A percentile compares a stretch with the other conserved stretches of the same genome.
phyloP scores from a whole-genome alignment of 2,329 filamentous ascomycete genomes.

The Elsinoe australis region DNA sequence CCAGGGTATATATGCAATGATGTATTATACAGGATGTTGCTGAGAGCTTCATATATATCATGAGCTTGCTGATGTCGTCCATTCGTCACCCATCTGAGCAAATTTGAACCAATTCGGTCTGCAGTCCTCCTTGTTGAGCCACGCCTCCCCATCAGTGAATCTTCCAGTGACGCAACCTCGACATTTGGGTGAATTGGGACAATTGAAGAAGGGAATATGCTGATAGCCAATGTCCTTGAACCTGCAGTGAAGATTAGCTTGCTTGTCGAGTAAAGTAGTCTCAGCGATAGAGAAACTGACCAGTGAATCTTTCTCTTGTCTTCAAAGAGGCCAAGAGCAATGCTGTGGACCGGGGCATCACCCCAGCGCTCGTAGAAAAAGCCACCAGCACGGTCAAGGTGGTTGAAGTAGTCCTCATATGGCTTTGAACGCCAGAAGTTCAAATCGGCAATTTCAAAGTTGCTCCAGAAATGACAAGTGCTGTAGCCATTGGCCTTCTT shows the following conservation, averaged over 20 bases:
- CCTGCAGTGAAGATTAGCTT: constrained; percentile 45
- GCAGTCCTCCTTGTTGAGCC: constrained; percentile 84
- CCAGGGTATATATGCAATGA: constrained; percentile 15
- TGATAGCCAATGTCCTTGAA: constrained; percentile 99
- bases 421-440: constrained; percentile 82
- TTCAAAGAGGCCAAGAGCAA: constrained; percentile 85
- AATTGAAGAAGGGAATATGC: constrained; percentile 98
- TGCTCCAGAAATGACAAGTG: constrained; percentile 98
- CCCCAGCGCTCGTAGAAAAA: constrained; percentile 99
- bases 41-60: constrained; percentile 8
- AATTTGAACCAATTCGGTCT: constrained; percentile 96
- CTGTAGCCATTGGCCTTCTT: constrained; percentile 82
- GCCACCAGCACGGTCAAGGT: constrained; percentile 84
- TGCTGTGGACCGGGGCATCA: constrained; percentile 92
- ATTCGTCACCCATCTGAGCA: constrained; percentile 63
- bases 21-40: constrained; percentile 9
- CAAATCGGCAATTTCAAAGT: constrained; percentile 94
- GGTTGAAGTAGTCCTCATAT: constrained; percentile 94
- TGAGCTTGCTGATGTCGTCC: constrained; percentile 13
- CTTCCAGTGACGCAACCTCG: constrained; percentile 76
- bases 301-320: constrained; percentile 88
- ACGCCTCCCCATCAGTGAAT: constrained; percentile 81
- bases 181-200: constrained; percentile 92
- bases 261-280: constrained; percentile 2
- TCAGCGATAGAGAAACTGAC: constrained; percentile 46